Conservation (phyloP, 176 grass and related monocot species). For the barley (Hordeum vulgare) region MorexV3_pseudomolecules_assembly NC_058521.1:160225112-160225611, state of each 20-base stretch:
- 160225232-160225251: neutral
- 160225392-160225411: neutral
- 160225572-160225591: slow-evolving; percentile 21
- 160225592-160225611: slow-evolving; percentile 23
- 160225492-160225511: neutral
- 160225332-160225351: neutral
- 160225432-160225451: slow-evolving; percentile 44
- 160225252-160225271: neutral
- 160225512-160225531: neutral
- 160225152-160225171: neutral
- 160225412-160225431: slow-evolving; percentile 26
- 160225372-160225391: slow-evolving; percentile 18
- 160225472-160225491: slow-evolving; percentile 19
- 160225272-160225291: neutral
- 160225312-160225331: neutral
- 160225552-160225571: neutral
- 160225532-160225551: slow-evolving; percentile 21
- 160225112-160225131: slow-evolving; percentile 35
- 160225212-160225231: neutral
- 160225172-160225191: neutral
- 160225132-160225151: neutral
- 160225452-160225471: slow-evolving; percentile 50
- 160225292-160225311: neutral
- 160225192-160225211: neutral
- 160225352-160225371: neutral